Conservation (phyloP, 768 basidiomycete species). For the Daedalea quercina region DNA sequence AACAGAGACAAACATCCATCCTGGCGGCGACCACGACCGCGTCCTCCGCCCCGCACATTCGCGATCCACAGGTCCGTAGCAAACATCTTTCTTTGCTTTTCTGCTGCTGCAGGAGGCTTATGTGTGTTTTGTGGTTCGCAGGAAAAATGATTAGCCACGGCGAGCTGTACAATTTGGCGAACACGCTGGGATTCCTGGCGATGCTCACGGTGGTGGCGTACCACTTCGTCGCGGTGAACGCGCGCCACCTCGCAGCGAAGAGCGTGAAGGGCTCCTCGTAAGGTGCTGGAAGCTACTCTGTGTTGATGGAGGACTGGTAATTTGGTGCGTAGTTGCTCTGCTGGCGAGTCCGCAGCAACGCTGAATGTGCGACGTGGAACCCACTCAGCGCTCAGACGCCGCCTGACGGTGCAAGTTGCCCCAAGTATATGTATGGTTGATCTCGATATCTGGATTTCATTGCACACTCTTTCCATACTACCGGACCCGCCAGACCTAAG, state of each 20-base stretch:
- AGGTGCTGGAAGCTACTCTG: too few species aligned
- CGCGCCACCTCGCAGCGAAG: conserved; percentile 35
- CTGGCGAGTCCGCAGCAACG: too few species aligned
- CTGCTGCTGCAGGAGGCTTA: neutral
- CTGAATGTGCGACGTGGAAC: too few species aligned
- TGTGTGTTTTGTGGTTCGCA: neutral
- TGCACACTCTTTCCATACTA: too few species aligned
- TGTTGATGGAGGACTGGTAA: too few species aligned
- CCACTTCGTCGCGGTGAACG: conserved; percentile 87
- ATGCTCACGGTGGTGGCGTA: conserved; percentile 87
- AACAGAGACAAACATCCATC: conserved; percentile 13
- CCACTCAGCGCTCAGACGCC: too few species aligned
- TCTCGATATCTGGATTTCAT: too few species aligned
- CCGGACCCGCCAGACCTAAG: too few species aligned
- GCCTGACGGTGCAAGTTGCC: too few species aligned
- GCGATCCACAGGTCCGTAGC: neutral
- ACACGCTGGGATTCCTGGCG: conserved; percentile 75
- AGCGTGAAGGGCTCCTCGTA: neutral
- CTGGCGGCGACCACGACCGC: conserved; percentile 15
- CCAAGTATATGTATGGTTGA: too few species aligned
- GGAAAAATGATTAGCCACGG: conserved; percentile 69
- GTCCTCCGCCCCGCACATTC: conserved; percentile 4
- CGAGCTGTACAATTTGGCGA: conserved; percentile 78
- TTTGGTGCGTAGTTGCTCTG: too few species aligned
- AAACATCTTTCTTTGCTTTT: neutral